phyloP scores from a whole-genome alignment of 331 rosid species.

The Arachis monticola region DNA sequence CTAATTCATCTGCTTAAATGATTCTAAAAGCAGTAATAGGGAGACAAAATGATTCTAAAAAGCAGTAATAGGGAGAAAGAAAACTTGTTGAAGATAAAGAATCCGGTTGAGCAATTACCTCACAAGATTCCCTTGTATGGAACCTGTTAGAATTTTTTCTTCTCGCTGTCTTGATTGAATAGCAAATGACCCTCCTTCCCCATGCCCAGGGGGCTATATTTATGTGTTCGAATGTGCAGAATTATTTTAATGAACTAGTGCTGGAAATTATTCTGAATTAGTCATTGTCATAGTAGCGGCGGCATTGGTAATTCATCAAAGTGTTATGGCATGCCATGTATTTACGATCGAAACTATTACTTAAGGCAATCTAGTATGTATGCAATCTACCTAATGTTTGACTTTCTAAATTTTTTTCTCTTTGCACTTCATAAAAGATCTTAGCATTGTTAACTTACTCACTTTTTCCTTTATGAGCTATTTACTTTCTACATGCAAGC shows the following conservation, averaged over 20 bases:
- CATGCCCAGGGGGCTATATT: background rate
- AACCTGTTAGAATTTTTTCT: constrained; percentile 58
- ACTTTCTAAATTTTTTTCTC: background rate
- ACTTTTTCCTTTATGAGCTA: background rate
- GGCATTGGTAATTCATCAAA: constrained; percentile 10
- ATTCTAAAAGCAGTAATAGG: no score
- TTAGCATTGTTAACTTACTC: background rate
- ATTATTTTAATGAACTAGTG: background rate
- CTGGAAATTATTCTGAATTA: background rate
- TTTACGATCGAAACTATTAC: background rate
- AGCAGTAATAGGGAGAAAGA: no score
- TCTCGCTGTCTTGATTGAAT: constrained; percentile 24
- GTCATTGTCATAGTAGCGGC: constrained; percentile 6
- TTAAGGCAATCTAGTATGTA: background rate
- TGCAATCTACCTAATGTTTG: background rate
- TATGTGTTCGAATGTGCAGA: constrained; percentile 6
- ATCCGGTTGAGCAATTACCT: constrained; percentile 69
- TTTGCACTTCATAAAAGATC: background rate
- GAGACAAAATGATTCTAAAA: no score
- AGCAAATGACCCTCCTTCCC: constrained; percentile 3
- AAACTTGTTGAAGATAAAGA: no score
- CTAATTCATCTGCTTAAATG: no score
- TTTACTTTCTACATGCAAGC: background rate
- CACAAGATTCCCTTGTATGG: constrained; percentile 89
- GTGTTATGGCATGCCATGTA: constrained; percentile 15